A percentile compares a stretch with the other conserved stretches of the same genome.
These are phyloP conservation scores for Raffaelea arxii DNA, from an alignment of 2,329 filamentous ascomycete genomes.

Conservation along the genomic window DNA sequence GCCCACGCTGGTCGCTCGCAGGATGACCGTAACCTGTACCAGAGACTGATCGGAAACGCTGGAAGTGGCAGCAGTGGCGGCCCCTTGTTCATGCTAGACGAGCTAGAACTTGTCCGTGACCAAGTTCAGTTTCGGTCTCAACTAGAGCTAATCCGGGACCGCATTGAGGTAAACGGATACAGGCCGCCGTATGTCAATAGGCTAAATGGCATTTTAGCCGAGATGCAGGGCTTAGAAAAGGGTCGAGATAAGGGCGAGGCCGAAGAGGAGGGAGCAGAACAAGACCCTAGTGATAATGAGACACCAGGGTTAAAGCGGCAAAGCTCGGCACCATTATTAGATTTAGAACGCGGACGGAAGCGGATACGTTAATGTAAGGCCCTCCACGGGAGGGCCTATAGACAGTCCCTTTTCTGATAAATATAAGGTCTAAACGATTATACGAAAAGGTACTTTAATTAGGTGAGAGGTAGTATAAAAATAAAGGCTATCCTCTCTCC, in stretches of 20 bases:
- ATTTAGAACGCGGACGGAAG: too few species aligned
- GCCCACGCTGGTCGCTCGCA: constrained; percentile 19
- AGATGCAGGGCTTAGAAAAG: too few species aligned
- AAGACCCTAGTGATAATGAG: too few species aligned
- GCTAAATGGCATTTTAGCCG: constrained; percentile 8
- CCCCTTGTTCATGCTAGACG: constrained; percentile 31
- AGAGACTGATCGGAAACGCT: constrained; percentile 33
- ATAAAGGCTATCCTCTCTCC: too few species aligned
- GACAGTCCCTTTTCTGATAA: too few species aligned
- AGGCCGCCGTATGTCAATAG: constrained; percentile 9
- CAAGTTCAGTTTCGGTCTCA: constrained; percentile 32
- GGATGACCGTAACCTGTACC: constrained; percentile 37
- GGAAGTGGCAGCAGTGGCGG: constrained; percentile 23
- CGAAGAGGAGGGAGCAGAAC: not conserved
- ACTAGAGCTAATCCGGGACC: constrained; percentile 20
- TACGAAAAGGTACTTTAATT: too few species aligned
- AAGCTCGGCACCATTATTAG: too few species aligned
- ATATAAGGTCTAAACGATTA: too few species aligned
- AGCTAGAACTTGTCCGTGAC: constrained; percentile 32
- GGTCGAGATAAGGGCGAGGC: not conserved
- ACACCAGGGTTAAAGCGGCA: too few species aligned
- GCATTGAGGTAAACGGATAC: constrained; percentile 13
- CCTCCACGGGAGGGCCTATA: too few species aligned
- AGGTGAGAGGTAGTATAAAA: too few species aligned
- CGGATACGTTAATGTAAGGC: too few species aligned